Percentiles rank a stretch among this genome's conserved stretches.
phyloP scores from a whole-genome alignment of 108 stramenopile species.

The Nitzschia putrida region DNA sequence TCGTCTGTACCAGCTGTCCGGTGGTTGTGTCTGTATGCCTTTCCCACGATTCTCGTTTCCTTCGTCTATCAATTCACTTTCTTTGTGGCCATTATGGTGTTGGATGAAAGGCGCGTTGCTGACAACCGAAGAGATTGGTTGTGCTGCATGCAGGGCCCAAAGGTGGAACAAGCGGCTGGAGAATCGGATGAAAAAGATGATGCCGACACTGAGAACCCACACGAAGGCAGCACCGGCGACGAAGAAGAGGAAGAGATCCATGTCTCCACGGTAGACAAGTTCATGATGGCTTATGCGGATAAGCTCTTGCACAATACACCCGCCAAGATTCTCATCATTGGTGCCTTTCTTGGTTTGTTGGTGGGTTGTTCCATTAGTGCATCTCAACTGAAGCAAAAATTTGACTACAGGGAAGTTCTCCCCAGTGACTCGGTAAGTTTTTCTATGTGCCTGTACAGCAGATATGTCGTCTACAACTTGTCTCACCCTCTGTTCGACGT shows the following conservation, averaged over 20 bases:
- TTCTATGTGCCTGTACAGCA: too few relatives aligned
- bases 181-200: background rate
- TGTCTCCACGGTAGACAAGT: conserved; percentile 8
- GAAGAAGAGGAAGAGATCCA: background rate
- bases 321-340: conserved; percentile 27
- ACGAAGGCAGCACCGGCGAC: background rate
- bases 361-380: conserved; percentile 29
- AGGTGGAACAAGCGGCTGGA: background rate
- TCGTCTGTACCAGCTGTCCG: conserved; percentile 27
- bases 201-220: background rate
- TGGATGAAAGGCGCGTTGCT: conserved; percentile 29
- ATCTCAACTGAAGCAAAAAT: conserved; percentile 8
- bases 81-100: conserved; percentile 23
- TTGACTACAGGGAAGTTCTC: conserved; percentile 30
- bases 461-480: too few relatives aligned
- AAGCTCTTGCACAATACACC: conserved; percentile 14
- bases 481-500: background rate
- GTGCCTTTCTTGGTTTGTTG: conserved; percentile 20
- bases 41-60: conserved; percentile 12
- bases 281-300: conserved; percentile 26
- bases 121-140: conserved; percentile 34
- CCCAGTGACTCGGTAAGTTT: background rate
- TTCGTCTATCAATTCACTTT: conserved; percentile 32
- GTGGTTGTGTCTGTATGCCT: conserved; percentile 34
- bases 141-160: conserved; percentile 22